Conservation (phyloP, 1,139 yeast genomes). For the Pichia sp. region DNA sequence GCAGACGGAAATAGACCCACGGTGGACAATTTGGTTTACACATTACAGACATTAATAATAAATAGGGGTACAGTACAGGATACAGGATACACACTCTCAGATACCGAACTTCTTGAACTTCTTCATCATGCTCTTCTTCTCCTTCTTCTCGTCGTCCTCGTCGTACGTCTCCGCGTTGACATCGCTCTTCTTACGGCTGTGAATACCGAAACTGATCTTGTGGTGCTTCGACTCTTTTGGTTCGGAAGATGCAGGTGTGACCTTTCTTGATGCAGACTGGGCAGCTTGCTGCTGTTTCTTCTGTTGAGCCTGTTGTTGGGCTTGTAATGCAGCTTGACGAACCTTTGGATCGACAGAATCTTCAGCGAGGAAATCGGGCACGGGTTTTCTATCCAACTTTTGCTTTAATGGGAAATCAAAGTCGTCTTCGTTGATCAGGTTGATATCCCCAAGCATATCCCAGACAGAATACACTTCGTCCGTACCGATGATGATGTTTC, state of each 20-base stretch:
- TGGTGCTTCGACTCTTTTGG: constrained; percentile 5
- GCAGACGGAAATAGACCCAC: too few species aligned
- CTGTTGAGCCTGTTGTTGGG: constrained; percentile 1
- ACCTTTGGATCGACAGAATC: constrained; percentile 21
- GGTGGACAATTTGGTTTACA: too few species aligned
- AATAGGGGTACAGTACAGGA: too few species aligned
- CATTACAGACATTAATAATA: too few species aligned
- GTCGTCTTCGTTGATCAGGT: constrained; percentile 28
- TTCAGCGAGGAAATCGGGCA: constrained; percentile 25
- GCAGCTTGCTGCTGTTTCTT: not conserved
- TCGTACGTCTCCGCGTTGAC: not conserved
- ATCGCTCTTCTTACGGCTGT: constrained; percentile 10
- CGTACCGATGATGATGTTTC: constrained; percentile 82
- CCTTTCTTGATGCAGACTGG: not conserved
- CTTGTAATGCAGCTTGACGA: constrained; percentile 4
- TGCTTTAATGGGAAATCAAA: constrained; percentile 27
- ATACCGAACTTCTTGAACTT: constrained; percentile 21
- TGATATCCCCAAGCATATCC: constrained; percentile 46
- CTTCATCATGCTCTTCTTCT: constrained; percentile 23
- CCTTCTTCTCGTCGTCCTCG: constrained; percentile 12
- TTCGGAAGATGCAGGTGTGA: not conserved
- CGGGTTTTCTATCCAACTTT: constrained; percentile 17
- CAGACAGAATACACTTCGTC: constrained; percentile 72
- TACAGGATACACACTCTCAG: not conserved
- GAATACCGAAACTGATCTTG: constrained; percentile 12